Conservation (phyloP, 2,329 filamentous ascomycete genomes). For the Venturia carpophila region DNA sequence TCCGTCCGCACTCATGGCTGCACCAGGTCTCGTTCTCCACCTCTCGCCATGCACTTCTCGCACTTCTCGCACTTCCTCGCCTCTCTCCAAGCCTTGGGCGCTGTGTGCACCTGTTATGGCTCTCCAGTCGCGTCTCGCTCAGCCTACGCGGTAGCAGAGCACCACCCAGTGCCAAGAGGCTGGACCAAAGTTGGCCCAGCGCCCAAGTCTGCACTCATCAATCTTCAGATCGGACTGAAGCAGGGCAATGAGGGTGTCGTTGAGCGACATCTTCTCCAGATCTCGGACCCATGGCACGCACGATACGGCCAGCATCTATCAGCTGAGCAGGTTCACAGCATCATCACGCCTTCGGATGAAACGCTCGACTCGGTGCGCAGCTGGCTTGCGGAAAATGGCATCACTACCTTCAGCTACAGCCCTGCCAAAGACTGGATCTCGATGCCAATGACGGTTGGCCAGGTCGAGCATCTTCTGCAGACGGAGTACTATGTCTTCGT, state of each 20-base stretch:
- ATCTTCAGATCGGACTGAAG: slow-evolving; percentile 52
- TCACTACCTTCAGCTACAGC: slow-evolving; percentile 39
- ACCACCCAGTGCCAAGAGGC: slow-evolving; percentile 43
- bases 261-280: slow-evolving; percentile 49
- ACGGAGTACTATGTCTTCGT: slow-evolving; percentile 45
- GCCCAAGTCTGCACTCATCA: slow-evolving; percentile 41
- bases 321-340: slow-evolving; percentile 49
- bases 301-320: slow-evolving; percentile 56
- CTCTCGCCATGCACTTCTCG: neutral
- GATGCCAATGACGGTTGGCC: slow-evolving; percentile 43
- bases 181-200: slow-evolving; percentile 45
- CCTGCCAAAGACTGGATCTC: slow-evolving; percentile 52
- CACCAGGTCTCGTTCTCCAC: neutral
- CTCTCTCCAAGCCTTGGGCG: neutral
- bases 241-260: slow-evolving; percentile 46
- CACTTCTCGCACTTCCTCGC: too few relatives aligned
- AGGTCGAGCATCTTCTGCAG: slow-evolving; percentile 46
- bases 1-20: neutral
- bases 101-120: slow-evolving; percentile 5
- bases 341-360: slow-evolving; percentile 48
- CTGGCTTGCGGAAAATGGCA: slow-evolving; percentile 53
- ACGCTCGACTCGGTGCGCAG: slow-evolving; percentile 44
- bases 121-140: slow-evolving; percentile 22
- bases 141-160: slow-evolving; percentile 48
- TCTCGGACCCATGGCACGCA: slow-evolving; percentile 53